Base-by-base conservation (phyloP, 192 early-diverging fungal genomes). In the Coemansia sp. region DNA sequence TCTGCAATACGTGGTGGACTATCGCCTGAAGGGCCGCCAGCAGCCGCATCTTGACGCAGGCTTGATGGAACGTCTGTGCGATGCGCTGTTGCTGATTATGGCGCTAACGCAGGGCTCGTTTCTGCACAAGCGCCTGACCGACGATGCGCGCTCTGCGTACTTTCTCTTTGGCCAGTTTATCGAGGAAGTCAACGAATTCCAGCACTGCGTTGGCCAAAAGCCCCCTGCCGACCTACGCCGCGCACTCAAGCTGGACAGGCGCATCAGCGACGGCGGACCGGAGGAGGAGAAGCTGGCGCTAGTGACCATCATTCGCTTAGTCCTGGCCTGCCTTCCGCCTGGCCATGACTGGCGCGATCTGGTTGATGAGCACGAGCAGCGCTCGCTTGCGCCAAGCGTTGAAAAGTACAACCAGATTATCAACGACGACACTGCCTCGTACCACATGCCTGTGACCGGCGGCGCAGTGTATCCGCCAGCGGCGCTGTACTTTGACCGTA, bases 131-230 rank as follows among this genome's bases (percentile, higher is more conserved):
- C 66, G 66, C 8, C 75, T 88, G 15, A 89, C 93, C 2, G 77
- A 84, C 40, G 93, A 93, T 26, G 90, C 94, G 10, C 86, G 94
- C 63, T 80, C 88, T 15, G 93, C 94, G 15, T 96, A 96, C 77
- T 86, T 85, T 31, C 83, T 98, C 50, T 95, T 98, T 89, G 96
- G 92, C 21, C 94, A 96, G 80, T 96, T 98, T 69, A 65, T 97
- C 28, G 89, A 94, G 69, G 92, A 98, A 84, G 93, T 98, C 34
- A 85, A 87, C 64, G 93, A 96, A 71, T 98, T 98, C 62, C 89
- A 94, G 60, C 73, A 69, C 14, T 90, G 90, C 23, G 92, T 98
- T 2, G 87, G 83, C 53, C 83, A 88, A 59, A 86, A 87, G 60
- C 86, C 87, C n/a, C 83, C 87, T 20, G 85, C 89, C 6, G 94